These are phyloP conservation scores for Torulaspora quercuum DNA, from an alignment of 805 yeast species.

Conservation along the genomic window DNA sequence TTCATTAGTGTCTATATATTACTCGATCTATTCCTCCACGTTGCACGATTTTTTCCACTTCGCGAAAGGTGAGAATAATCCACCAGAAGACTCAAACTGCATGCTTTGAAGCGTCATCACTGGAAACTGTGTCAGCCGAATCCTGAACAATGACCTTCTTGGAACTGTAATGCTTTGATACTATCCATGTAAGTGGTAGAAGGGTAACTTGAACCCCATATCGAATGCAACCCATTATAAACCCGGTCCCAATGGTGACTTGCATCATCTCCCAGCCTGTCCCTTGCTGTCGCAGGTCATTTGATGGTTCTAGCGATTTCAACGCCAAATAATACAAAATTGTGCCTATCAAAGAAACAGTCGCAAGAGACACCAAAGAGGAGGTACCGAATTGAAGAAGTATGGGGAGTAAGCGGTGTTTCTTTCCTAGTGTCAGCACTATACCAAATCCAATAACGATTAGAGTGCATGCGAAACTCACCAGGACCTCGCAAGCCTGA, in stretches of 20 bases:
- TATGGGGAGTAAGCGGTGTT: slow-evolving; percentile 12
- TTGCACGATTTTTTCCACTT: slow-evolving; percentile 4
- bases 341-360: slow-evolving; percentile 15
- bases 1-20: neutral
- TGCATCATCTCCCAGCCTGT: slow-evolving; percentile 24
- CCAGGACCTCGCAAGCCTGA: slow-evolving; percentile 16
- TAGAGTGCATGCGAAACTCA: slow-evolving; percentile 11
- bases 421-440: slow-evolving; percentile 11
- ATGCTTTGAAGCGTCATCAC: too few relatives aligned
- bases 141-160: slow-evolving; percentile 4
- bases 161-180: slow-evolving; percentile 18
- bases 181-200: slow-evolving; percentile 14
- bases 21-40: slow-evolving; percentile 1
- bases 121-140: slow-evolving; percentile 1
- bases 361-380: too few relatives aligned
- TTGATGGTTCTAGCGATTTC: slow-evolving; percentile 19
- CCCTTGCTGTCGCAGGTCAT: slow-evolving; percentile 6
- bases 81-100: too few relatives aligned
- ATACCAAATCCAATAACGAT: slow-evolving; percentile 17
- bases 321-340: slow-evolving; percentile 16
- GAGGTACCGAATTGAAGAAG: too few relatives aligned
- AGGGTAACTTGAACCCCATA: slow-evolving; percentile 17
- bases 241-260: slow-evolving; percentile 24
- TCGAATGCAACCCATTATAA: slow-evolving; percentile 20
- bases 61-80: slow-evolving; percentile 6